Percentiles rank a stretch among this genome's conserved stretches.
These are phyloP conservation scores for Cryptococcus deneoformans DNA, from an alignment of 1,284 basidiomycete species.

Conservation along the genomic window DNA sequence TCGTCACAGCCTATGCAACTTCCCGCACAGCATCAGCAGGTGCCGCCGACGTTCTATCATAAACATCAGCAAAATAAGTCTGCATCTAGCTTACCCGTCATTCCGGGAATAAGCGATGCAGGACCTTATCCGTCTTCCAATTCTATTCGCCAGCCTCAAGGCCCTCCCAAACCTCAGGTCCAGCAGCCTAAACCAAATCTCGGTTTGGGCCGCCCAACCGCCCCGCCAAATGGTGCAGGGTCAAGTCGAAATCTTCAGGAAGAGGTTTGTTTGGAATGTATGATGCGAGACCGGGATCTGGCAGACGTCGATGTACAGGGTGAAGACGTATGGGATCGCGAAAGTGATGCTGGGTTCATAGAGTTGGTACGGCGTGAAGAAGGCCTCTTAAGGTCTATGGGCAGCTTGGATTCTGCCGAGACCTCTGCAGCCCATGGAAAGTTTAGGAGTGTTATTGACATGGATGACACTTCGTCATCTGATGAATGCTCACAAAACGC, in stretches of 20 bases:
- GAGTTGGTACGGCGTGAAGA: slow-evolving; percentile 73
- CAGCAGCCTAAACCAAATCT: neutral
- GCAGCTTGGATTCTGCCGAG: neutral
- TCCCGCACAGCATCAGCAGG: slow-evolving; percentile 2
- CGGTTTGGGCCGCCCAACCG: too few relatives aligned
- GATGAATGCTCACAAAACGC: slow-evolving; percentile 17
- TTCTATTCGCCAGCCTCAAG: too few relatives aligned
- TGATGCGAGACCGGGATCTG: slow-evolving; percentile 99
- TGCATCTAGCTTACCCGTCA: slow-evolving; percentile 37
- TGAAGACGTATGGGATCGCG: slow-evolving; percentile 75
- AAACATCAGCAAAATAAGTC: slow-evolving; percentile 20
- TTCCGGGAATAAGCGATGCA: slow-evolving; percentile 40
- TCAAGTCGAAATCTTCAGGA: slow-evolving; percentile 20
- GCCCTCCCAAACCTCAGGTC: neutral
- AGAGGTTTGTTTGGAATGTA: slow-evolving; percentile 94
- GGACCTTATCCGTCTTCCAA: slow-evolving; percentile 8
- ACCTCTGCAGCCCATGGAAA: neutral
- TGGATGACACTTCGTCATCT: neutral
- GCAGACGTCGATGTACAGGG: slow-evolving; percentile 87
- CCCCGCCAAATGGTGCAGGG: too few relatives aligned
- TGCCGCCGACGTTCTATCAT: too few relatives aligned
- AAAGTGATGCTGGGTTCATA: slow-evolving; percentile 77
- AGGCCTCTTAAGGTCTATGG: slow-evolving; percentile 23
- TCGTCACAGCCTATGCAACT: neutral
- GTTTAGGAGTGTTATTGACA: neutral